phyloP scores from a whole-genome alignment of 2,329 filamentous ascomycete species.

The Colletotrichum siamense region DNA sequence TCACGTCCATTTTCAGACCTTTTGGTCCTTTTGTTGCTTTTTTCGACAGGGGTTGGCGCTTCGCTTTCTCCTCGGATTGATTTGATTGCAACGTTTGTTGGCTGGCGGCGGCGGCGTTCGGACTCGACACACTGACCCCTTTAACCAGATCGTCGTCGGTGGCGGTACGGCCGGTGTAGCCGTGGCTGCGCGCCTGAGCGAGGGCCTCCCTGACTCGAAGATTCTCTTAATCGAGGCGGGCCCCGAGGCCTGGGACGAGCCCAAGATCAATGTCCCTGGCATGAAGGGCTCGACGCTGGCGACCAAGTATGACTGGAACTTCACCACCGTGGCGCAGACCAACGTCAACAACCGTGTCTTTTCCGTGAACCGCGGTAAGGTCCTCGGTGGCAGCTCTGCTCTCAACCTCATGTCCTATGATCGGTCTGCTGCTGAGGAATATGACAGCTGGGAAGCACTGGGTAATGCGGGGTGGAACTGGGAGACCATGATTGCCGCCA shows the following conservation, averaged over 20 bases:
- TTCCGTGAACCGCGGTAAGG: slow-evolving; percentile 45
- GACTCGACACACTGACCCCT: background rate
- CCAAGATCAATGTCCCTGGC: slow-evolving; percentile 31
- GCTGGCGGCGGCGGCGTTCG: background rate
- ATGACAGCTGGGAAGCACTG: slow-evolving; percentile 38
- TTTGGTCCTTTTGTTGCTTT: background rate
- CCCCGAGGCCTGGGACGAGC: slow-evolving; percentile 26
- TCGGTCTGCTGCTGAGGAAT: slow-evolving; percentile 32
- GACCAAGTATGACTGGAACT: slow-evolving; percentile 40
- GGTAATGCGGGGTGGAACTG: slow-evolving; percentile 42
- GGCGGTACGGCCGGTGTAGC: slow-evolving; percentile 39
- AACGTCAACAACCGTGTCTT: slow-evolving; percentile 42
- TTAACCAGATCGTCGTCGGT: slow-evolving; percentile 33
- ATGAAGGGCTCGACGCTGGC: slow-evolving; percentile 28
- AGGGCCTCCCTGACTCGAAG: slow-evolving; percentile 23
- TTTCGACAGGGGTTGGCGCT: background rate
- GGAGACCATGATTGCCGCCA: slow-evolving; percentile 37
- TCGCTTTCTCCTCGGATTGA: background rate
- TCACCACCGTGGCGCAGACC: slow-evolving; percentile 43
- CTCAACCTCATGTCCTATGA: slow-evolving; percentile 48
- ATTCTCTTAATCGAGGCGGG: slow-evolving; percentile 37
- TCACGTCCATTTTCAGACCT: background rate
- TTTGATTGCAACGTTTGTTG: background rate
- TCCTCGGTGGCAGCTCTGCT: slow-evolving; percentile 50
- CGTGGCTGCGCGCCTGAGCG: slow-evolving; percentile 31